Base-by-base conservation (phyloP, 306 rosid species). In the Alnus glutinosa region DNA sequence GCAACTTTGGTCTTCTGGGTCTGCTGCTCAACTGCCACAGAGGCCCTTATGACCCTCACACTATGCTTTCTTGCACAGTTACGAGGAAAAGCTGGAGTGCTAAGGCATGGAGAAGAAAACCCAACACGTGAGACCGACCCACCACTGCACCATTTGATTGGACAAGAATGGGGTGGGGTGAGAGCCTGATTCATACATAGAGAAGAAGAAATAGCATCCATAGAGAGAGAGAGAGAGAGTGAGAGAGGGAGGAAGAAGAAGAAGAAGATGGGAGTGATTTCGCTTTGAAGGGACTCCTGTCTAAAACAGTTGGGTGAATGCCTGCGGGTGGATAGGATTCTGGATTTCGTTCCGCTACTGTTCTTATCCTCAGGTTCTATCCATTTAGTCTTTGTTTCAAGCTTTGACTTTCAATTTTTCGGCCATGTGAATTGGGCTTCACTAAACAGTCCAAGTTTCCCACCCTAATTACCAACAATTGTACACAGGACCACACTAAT, bases 11-110 rank as follows among this genome's bases (percentile, higher is more conserved):
- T 79, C 78, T 89, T 80, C 74, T 75, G 84, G 51, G 81, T 80
- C 71, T 84, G 92, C 76, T 89, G 90, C 84, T 92, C 98, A 52
- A 88, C 93, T 0, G 92, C 96, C 44, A 89, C 75, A 1, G 97
- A 94, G 63, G 98, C 98, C 74, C 80, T 87, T 51, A 78, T 59
- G 75, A 81, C 59, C 47, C 82, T 78, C 32, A 55, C 36, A 75
- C 71, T 68, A 28, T 51, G 51, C 54, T 74, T 83, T 70, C 78
- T 88, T 69, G 51, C 47, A 69, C 66, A 84, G 50, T 72, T 79
- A 55, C 83, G 77, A 57, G 81, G 76, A 71, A 76, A 58, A 66
- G 76, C 16, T 2, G 89, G 81, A 71, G 86, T n/a, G 73, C 80
- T 88, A 59, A 74, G 82, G 81, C 87, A 85, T 11, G 94, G 81